Evolutionary conservation across 1,139 yeast genomes (phyloP), one percentile per base, ranked within the genome.

Genomic region (Yamadazyma siamensis): DNA sequence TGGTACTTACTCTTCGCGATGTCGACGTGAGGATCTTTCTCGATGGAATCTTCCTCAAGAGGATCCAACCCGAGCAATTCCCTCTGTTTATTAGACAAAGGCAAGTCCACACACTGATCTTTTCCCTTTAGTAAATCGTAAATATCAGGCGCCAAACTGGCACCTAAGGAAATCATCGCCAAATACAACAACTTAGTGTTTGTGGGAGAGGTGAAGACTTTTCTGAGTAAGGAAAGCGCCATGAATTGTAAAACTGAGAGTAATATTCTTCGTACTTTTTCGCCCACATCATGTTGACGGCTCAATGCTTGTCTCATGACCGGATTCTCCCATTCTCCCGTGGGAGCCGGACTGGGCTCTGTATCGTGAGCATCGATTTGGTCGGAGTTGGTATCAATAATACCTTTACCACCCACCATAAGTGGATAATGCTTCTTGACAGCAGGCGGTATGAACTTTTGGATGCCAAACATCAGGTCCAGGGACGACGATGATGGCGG

Each of bases 261-360:
- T 8, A 5, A 56, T 28, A 29, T 49, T 47, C 13, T 30, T 28
- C 53, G 54, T 24, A 57, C 42, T 23, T 56, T 53, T 5, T 38
- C 30, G 32, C 61, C 65, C 29, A 52, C 50, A 41, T 62, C 58
- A 3, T 54, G 45, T 41, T 66, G 73, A 21, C 73, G 43, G 4
- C 43, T 21, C 29, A 68, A 47, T 0, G 74, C 74, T 31, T 52
- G 52, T 29, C 46, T 43, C 42, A 67, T 54, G 16, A 62, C 52
- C 3, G 72, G 72, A 37, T 56, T 64, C 15, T 49, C 46, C 73
- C 73, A 67, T n/a, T 54, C 58, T 1, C 71, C 73, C 1, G 61
- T 50, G 1, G 69, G 65, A 10, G 7, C 7, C 20, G 7, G 9
- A 8, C 10, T 18, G 7, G 20, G 10, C 10, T 7, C 10, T 2